Percentiles rank a stretch among this genome's conserved stretches.
Evolutionary conservation across 257 asterid genomes (phyloP).

Genomic region (Thymus quinquecostatus): DNA sequence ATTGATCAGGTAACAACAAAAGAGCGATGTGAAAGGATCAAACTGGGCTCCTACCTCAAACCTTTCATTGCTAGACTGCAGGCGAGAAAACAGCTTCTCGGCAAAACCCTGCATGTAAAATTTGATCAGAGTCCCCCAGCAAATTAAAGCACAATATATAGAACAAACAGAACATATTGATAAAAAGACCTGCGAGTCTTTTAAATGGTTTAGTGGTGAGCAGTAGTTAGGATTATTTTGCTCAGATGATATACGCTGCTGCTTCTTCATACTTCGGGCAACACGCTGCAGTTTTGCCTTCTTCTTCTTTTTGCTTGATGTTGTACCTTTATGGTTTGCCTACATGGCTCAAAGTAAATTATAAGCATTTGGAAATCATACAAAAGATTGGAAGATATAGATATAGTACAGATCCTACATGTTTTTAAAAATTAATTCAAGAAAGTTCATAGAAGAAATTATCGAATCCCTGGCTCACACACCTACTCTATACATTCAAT

Average conservation of each 20-base stretch:
- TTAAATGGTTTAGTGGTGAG: slow-evolving; percentile 92
- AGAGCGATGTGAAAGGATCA: slow-evolving; percentile 11
- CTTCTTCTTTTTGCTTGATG: slow-evolving; percentile 97
- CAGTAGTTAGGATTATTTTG: slow-evolving; percentile 54
- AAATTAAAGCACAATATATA: slow-evolving; percentile 1
- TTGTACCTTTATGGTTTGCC: slow-evolving; percentile 92
- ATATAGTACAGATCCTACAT: not conserved
- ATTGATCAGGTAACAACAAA: not conserved
- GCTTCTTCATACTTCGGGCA: slow-evolving; percentile 92
- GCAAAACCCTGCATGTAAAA: slow-evolving; percentile 71
- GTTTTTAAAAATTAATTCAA: slow-evolving; percentile 23
- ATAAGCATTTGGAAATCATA: not conserved
- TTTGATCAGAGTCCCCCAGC: slow-evolving; percentile 7
- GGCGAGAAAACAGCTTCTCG: slow-evolving; percentile 88
- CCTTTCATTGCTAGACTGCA: slow-evolving; percentile 65
- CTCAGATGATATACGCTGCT: slow-evolving; percentile 76
- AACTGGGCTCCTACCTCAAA: slow-evolving; percentile 65
- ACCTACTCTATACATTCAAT: too few relatives aligned
- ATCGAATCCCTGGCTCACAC: too few relatives aligned
- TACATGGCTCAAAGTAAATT: slow-evolving; percentile 35
- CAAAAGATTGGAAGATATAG: too few relatives aligned
- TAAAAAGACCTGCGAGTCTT: slow-evolving; percentile 81
- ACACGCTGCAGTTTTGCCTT: slow-evolving; percentile 90
- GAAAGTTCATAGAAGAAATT: slow-evolving; percentile 7
- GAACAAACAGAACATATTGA: slow-evolving; percentile 6